A percentile compares a stretch with the other conserved stretches of the same genome.
Conservation (phyloP, 2,329 filamentous ascomycete species). For the Colletotrichum sp. region DNA sequence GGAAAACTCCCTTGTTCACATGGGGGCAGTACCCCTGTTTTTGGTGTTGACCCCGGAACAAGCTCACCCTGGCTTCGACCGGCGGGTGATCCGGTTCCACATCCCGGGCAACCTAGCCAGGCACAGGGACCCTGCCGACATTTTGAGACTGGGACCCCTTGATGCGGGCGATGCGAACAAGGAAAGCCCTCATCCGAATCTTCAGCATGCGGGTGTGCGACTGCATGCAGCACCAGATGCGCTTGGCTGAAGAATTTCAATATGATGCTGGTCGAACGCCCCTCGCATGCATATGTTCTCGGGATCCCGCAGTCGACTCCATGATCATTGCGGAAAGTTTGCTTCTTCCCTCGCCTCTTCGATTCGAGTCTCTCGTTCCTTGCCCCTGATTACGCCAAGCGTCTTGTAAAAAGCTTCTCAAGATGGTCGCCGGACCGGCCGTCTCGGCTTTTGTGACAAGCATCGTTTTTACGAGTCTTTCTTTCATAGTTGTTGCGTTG, state of each 20-base stretch:
- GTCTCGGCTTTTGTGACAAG: background rate
- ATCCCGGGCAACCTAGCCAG: background rate
- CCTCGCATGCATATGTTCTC: background rate
- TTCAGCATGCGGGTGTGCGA: background rate
- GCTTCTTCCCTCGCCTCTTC: background rate
- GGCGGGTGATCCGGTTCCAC: background rate
- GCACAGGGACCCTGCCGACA: background rate
- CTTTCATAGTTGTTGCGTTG: background rate
- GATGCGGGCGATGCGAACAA: background rate
- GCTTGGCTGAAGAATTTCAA: background rate
- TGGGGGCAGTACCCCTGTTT: background rate
- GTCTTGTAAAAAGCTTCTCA: background rate
- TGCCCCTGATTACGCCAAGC: background rate
- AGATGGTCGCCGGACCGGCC: background rate
- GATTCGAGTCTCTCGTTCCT: background rate
- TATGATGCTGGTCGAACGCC: background rate
- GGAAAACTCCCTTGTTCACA: background rate
- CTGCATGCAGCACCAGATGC: background rate
- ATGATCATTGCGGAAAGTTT: background rate
- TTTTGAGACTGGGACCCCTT: background rate
- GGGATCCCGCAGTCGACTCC: background rate
- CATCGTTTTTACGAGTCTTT: background rate
- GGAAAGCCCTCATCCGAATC: background rate
- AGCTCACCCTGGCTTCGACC: background rate
- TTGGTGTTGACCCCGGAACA: background rate